Percentiles rank a stretch among this genome's conserved stretches.
Conservation (phyloP, 2,329 filamentous ascomycete species). For the Epichloe sp. region DNA sequence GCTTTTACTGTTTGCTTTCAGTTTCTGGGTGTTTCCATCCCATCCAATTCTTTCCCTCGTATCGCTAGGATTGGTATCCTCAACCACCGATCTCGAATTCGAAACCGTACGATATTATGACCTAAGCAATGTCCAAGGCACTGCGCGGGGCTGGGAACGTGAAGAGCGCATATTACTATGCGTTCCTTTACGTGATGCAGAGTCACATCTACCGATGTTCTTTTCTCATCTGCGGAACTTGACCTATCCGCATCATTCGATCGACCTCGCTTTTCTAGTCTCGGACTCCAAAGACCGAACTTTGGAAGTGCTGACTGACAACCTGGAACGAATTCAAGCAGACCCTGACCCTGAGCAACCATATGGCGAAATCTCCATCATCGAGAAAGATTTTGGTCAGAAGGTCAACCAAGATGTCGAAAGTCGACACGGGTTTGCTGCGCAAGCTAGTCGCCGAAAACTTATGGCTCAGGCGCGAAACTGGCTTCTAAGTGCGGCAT, state of each 20-base stretch:
- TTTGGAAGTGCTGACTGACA: conserved; percentile 58
- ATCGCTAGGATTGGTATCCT: conserved; percentile 58
- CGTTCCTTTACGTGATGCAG: conserved; percentile 84
- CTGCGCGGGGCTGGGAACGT: conserved; percentile 85
- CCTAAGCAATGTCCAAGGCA: conserved; percentile 79
- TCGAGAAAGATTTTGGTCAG: conserved; percentile 98
- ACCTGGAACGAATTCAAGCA: conserved; percentile 67
- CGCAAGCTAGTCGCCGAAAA: conserved; percentile 85
- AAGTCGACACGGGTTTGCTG: conserved; percentile 91
- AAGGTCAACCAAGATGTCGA: conserved; percentile 97
- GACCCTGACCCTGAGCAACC: conserved; percentile 66
- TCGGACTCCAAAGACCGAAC: conserved; percentile 95
- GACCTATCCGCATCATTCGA: conserved; percentile 91
- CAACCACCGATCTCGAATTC: conserved; percentile 59
- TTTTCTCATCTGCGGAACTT: conserved; percentile 95
- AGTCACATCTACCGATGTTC: conserved; percentile 91
- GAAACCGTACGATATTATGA: conserved; percentile 98
- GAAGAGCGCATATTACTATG: conserved; percentile 93
- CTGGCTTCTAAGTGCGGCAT: conserved; percentile 85
- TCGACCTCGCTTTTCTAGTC: conserved; percentile 91
- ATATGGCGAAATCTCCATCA: conserved; percentile 93
- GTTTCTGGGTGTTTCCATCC: conserved; percentile 63
- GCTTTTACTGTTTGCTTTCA: conserved; percentile 49
- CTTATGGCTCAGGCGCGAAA: conserved; percentile 97
- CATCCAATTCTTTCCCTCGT: conserved; percentile 46